Evolutionary conservation across 2,329 filamentous ascomycete genomes (phyloP), one percentile per base, ranked within the genome.

Genomic region (Iodosphaeria phyllophila): DNA sequence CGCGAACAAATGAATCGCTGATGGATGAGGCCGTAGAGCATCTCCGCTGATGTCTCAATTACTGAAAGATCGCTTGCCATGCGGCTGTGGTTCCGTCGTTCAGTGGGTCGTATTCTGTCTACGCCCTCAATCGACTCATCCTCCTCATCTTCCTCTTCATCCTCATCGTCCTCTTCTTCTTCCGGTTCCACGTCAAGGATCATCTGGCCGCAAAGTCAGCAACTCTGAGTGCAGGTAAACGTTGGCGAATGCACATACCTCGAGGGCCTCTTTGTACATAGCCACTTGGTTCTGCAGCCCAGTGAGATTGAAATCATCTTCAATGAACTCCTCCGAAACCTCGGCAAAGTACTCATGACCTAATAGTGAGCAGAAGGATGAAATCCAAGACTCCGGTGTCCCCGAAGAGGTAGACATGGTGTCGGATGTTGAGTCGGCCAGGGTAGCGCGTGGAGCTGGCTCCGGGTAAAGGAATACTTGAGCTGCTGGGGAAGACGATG

Each of bases 301-400:
- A 1, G 89, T 98, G 35, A 98, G 62, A 52, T 98, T 98, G 63
- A 98, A 98, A 52, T 98, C 89, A 70, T 98, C 89, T 51, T 98
- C 89, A 46, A 98, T 95, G 42, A 98, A 98, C 44, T 98, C 89
- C 54, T 98, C 89, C 22, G 82, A 89, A 25, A 98, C 86, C 58
- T 98, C 89, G 33, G 89, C 89, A 51, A 98, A 98, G 57, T 95
- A 98, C 52, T 98, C 89, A 49, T 98, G 89, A 32, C 89, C 89
- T 31, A 95, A 67, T 22, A 95, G 62, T 19, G 80, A 83, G 60
- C 89, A 98, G 51, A 93, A 98, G 30, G 84, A 91, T 34, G 82
- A 77, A 57, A 98, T 95, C 89, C 89, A 98, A 28, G 84, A 92
- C 59, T 98, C 89, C 33, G 64, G 64, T 16, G 60, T 52, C 27